Evolutionary conservation across 2,329 filamentous ascomycete genomes (phyloP).

Genomic region (Cordyceps farinosa): DNA sequence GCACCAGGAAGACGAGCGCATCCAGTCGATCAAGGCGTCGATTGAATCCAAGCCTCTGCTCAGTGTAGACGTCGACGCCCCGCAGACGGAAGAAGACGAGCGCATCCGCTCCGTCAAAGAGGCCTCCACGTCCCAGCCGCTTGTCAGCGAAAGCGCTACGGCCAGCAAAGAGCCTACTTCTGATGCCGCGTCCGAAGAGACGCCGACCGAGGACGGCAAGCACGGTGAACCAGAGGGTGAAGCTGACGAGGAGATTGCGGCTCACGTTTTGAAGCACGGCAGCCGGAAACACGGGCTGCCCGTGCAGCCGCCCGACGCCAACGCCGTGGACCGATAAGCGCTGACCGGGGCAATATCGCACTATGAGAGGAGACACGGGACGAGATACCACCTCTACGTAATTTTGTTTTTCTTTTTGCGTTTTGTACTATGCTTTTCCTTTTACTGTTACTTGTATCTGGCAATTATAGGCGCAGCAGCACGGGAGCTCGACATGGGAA

Average conservation of each 20-base stretch:
- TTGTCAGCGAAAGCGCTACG: not conserved
- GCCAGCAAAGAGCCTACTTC: not conserved
- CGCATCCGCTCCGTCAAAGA: conserved; percentile 6
- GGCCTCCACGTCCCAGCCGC: not conserved
- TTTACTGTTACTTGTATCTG: not conserved
- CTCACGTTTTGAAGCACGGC: not conserved
- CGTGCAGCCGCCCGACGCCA: not conserved
- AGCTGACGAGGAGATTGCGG: not conserved
- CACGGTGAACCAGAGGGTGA: not conserved
- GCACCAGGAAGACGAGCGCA: conserved; percentile 18
- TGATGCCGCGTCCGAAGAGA: not conserved
- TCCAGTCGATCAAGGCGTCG: conserved; percentile 23
- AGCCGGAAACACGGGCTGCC: not conserved
- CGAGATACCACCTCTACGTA: not conserved
- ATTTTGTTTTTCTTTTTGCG: not conserved
- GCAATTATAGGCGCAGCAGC: not conserved
- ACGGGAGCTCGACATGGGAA: not conserved
- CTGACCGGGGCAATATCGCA: too few relatives aligned
- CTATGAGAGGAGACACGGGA: too few relatives aligned
- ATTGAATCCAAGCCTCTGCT: conserved; percentile 11
- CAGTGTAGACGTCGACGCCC: not conserved
- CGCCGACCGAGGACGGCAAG: not conserved
- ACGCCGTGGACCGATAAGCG: conserved; percentile 3
- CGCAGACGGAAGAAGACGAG: conserved; percentile 10
- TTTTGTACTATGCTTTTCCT: not conserved